These are phyloP conservation scores for Penicillium atrosanguineum DNA, from an alignment of 495 filamentous ascomycete species.

Conservation along the genomic window DNA sequence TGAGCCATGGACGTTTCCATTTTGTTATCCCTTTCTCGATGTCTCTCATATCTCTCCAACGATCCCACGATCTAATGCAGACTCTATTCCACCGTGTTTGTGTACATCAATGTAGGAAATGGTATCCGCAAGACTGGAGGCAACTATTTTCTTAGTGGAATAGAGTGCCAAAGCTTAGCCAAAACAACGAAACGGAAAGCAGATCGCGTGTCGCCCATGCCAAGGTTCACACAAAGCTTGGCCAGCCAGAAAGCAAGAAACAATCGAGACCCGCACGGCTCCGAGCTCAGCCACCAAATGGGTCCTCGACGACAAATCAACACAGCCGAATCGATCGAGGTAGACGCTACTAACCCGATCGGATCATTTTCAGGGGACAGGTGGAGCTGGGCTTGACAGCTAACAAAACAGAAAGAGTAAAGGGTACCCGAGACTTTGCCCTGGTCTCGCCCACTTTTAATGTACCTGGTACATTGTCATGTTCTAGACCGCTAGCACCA, in stretches of 20 bases:
- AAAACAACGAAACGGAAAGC: not conserved
- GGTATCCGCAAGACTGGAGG: no score
- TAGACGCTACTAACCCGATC: conserved; percentile 1
- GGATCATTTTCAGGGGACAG: not conserved
- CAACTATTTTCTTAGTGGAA: no score
- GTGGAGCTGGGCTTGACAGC: not conserved
- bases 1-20: not conserved
- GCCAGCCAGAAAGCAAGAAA: not conserved
- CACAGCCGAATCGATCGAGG: not conserved
- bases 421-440: not conserved
- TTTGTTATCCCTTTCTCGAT: not conserved
- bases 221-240: not conserved
- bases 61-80: no score
- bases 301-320: not conserved
- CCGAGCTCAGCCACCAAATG: not conserved
- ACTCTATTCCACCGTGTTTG: no score
- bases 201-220: not conserved
- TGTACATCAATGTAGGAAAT: no score
- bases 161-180: not conserved
- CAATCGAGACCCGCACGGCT: not conserved
- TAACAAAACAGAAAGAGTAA: not conserved
- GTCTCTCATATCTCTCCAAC: no score
- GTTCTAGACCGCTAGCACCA: not conserved
- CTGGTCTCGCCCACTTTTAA: not conserved
- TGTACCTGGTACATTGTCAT: not conserved